phyloP scores from a whole-genome alignment of 2,329 filamentous ascomycete genomes.

The Fusarium sublunatum region DNA sequence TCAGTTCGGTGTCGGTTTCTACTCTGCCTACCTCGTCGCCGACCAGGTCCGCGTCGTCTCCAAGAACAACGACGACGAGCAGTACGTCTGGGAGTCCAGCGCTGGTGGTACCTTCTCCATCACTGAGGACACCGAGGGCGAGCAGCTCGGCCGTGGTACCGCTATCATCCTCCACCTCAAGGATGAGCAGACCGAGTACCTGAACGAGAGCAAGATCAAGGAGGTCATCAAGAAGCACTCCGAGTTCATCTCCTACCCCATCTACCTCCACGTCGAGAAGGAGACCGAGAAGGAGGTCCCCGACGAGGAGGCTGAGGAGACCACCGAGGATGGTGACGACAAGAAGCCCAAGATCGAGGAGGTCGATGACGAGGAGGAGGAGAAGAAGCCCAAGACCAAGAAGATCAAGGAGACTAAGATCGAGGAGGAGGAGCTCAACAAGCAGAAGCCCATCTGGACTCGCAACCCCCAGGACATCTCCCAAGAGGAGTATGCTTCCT shows the following conservation, averaged over 20 bases:
- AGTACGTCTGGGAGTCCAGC: constrained; percentile 99
- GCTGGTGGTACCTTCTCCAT: constrained; percentile 98
- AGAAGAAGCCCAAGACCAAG: constrained; percentile 99
- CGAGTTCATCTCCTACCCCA: constrained; percentile 99
- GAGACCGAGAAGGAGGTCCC: constrained; percentile 99
- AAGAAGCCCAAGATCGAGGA: constrained; percentile 98
- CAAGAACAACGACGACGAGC: constrained; percentile 99
- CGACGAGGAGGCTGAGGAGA: constrained; percentile 84
- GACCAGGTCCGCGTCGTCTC: constrained; percentile 95
- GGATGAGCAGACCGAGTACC: constrained; percentile 98
- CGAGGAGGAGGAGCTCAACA: constrained; percentile 99
- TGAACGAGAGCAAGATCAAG: constrained; percentile 99
- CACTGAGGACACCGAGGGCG: constrained; percentile 87
- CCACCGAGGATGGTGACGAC: constrained; percentile 76
- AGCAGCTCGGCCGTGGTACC: constrained; percentile 91
- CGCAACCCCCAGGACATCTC: constrained; percentile 96
- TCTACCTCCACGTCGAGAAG: constrained; percentile 99
- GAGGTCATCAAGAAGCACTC: constrained; percentile 99
- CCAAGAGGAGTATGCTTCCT: constrained; percentile 95
- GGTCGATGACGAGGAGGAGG: constrained; percentile 86
- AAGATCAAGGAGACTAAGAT: constrained; percentile 99
- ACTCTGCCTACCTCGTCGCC: constrained; percentile 99
- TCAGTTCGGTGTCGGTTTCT: constrained; percentile 99
- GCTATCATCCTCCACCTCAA: constrained; percentile 99
- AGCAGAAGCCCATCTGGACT: constrained; percentile 99